Conservation (phyloP, 106 monocot species). For the Posidonia australis region DNA sequence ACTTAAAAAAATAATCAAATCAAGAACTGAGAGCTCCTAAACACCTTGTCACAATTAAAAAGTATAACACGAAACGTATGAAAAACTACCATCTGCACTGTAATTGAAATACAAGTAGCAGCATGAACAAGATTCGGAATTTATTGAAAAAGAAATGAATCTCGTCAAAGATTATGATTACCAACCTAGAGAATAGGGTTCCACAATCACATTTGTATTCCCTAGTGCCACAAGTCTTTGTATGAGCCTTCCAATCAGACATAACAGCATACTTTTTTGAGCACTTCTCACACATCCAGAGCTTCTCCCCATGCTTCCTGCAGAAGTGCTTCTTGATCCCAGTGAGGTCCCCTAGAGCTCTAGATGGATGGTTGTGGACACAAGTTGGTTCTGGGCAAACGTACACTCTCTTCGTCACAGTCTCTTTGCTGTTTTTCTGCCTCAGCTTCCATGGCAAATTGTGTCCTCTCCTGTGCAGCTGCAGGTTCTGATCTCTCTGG, state of each 20-base stretch:
- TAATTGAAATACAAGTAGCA: too few species aligned
- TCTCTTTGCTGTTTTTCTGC: slow-evolving; percentile 2
- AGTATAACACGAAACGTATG: too few species aligned
- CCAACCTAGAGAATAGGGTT: slow-evolving; percentile 11
- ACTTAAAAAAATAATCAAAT: too few species aligned
- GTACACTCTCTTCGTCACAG: slow-evolving; percentile 13
- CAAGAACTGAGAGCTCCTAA: too few species aligned
- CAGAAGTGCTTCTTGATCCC: slow-evolving; percentile 18
- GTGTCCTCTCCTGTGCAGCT: slow-evolving; percentile 12
- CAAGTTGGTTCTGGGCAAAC: slow-evolving; percentile 12
- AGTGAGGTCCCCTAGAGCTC: slow-evolving; percentile 11
- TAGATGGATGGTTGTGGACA: slow-evolving; percentile 6
- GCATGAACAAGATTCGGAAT: neutral
- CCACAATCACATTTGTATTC: slow-evolving; percentile 13
- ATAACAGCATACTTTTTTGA: slow-evolving; percentile 9
- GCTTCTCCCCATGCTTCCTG: slow-evolving; percentile 16
- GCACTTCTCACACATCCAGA: slow-evolving; percentile 12
- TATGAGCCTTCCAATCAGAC: slow-evolving; percentile 16
- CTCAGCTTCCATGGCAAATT: slow-evolving; percentile 15
- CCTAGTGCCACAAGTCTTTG: slow-evolving; percentile 10
- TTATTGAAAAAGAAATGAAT: neutral
- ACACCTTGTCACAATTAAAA: too few species aligned
- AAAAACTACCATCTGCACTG: too few species aligned
- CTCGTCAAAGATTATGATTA: neutral
- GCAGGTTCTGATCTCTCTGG: slow-evolving; percentile 15